phyloP scores from a whole-genome alignment of 371 early-diverging fungal genomes.

The Syncephalis plumigaleata region DNA sequence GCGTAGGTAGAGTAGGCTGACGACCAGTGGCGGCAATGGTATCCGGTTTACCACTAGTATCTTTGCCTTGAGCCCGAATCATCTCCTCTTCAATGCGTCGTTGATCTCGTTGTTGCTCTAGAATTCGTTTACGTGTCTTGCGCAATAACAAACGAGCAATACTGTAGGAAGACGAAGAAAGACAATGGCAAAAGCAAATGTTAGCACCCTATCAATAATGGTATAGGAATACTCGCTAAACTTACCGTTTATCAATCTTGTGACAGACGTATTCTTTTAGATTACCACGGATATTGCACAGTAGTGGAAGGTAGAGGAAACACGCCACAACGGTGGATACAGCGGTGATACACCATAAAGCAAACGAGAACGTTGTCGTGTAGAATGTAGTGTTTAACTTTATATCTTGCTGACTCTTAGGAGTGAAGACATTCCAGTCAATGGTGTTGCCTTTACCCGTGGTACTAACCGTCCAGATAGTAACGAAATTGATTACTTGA shows the following conservation, averaged over 20 bases:
- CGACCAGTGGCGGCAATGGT: neutral
- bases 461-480: neutral
- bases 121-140: conserved; percentile 2
- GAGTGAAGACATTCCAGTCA: neutral
- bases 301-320: conserved; percentile 62
- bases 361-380: conserved; percentile 43
- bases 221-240: too few relatives aligned
- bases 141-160: conserved; percentile 1
- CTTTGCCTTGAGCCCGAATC: neutral
- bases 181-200: neutral
- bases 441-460: neutral
- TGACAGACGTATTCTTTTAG: conserved; percentile 84
- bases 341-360: conserved; percentile 38
- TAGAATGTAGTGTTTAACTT: conserved; percentile 13
- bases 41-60: neutral
- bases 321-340: conserved; percentile 35
- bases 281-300: conserved; percentile 68
- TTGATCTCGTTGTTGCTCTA: neutral
- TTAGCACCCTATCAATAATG: too few relatives aligned
- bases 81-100: neutral
- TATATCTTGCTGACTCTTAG: neutral
- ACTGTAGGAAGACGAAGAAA: neutral
- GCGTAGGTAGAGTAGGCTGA: conserved; percentile 6
- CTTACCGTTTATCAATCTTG: conserved; percentile 71
- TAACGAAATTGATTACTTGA: conserved; percentile 38